phyloP scores from a whole-genome alignment of 495 filamentous ascomycete species.

The Cairneyella variabilis region DNA sequence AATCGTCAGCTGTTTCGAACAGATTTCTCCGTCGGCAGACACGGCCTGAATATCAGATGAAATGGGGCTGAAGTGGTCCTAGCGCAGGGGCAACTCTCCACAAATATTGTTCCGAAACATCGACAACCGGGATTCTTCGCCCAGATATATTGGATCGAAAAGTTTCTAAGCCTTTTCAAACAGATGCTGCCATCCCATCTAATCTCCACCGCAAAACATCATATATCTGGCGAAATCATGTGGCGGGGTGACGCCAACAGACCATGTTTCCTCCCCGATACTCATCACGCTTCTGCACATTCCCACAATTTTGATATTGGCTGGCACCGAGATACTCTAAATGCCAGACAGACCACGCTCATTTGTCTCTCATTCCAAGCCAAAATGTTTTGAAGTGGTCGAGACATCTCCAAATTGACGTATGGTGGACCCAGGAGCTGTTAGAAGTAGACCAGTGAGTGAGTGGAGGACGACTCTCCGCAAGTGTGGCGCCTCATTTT shows the following conservation, averaged over 20 bases:
- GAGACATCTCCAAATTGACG: neutral
- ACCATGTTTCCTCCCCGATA: neutral
- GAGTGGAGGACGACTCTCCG: neutral
- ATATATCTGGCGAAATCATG: constrained; percentile 2
- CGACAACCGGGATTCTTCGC: no score
- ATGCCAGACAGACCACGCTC: neutral
- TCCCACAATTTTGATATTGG: neutral
- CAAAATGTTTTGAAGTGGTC: neutral
- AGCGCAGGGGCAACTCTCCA: no score
- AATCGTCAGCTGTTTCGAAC: no score
- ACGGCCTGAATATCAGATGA: no score
- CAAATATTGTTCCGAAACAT: no score
- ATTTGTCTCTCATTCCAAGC: neutral
- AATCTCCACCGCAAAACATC: neutral
- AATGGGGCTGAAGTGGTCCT: no score
- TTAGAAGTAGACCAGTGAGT: no score
- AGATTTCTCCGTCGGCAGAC: no score
- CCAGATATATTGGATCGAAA: neutral
- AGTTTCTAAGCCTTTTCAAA: constrained; percentile 2
- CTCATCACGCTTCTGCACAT: neutral
- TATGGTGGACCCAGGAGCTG: neutral
- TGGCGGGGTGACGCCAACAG: neutral
- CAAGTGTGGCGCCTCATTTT: neutral
- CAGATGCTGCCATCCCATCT: neutral
- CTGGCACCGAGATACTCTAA: neutral